Base-by-base conservation (phyloP, 73 alveolate genomes). In the Uronychia setigera region DNA sequence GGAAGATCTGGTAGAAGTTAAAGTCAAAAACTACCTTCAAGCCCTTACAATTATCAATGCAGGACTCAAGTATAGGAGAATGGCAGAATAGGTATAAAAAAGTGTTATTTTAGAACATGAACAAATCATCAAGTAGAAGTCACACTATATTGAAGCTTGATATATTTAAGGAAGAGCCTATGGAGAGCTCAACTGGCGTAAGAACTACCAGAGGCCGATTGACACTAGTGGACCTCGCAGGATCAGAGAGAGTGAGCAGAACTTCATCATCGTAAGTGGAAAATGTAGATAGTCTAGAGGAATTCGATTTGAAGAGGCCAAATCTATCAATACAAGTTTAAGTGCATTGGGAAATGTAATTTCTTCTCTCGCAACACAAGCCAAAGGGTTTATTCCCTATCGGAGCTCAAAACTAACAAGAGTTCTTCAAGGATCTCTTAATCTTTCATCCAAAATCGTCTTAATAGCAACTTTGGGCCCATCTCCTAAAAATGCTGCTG, bases 171-270 rank as follows among this genome's bases (percentile, higher is more conserved):
- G 81, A 79, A 5, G 76, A 75, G 58, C n/a, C n/a, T n/a, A n/a
- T n/a, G n/a, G 27, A 57, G 30, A 19, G 46, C 1, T 33, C 59
- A 13, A 59, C 30, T 33, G 67, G 32, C 30, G 67, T 78, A 28
- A 59, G 84, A 57, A 32, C 81, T 31, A 82, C 81, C 1, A 11
- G 78, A 0, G 96, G 96, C 9, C 33, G 92, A 29, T 81, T 94
- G n/a, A 92, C 93, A 33, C 74, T 94, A 0, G 96, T 94, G 14
- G 98, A 94, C 60, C 76, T 94, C 35, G 98, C 98, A 28, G 98
- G 98, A 33, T 88, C 95, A 32, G 98, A 94, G 85, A 82, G 95
- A 88, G 94, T 94, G 0, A 80, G 94, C 32, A 88, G 82, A 27
- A 89, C 92, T 26, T 80, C 88, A 9, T 87, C 94, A 27, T 74